A percentile compares a stretch with the other conserved stretches of the same genome.
Conservation (phyloP, 1,284 basidiomycete genomes). For the Sparassis latifolia region DNA sequence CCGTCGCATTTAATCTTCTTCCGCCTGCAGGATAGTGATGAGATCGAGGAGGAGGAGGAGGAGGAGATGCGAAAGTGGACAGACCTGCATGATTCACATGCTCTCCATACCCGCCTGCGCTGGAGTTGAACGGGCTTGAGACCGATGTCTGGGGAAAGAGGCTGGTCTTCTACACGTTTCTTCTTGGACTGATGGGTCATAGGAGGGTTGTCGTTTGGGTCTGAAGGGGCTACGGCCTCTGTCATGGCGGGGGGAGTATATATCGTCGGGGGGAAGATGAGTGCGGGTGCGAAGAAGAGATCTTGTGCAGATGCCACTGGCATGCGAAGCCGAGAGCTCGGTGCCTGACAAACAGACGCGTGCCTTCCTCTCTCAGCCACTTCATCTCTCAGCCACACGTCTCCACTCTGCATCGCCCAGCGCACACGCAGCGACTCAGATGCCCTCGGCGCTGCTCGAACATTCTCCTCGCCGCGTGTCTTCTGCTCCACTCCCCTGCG, state of each 20-base stretch:
- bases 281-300: constrained; percentile 2
- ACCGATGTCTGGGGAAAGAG: constrained; percentile 45
- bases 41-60: not conserved
- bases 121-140: constrained; percentile 69
- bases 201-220: constrained; percentile 33
- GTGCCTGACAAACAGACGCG: constrained; percentile 5
- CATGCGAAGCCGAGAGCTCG: constrained; percentile 4
- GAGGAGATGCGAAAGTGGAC: constrained; percentile 21
- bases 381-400: too few species aligned
- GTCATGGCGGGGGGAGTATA: constrained; percentile 37
- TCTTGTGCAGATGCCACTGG: constrained; percentile 5
- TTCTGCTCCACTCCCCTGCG: too few species aligned
- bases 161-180: constrained; percentile 54
- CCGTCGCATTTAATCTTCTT: constrained; percentile 91
- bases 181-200: constrained; percentile 58
- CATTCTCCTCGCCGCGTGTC: too few species aligned
- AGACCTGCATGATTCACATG: constrained; percentile 81
- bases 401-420: too few species aligned
- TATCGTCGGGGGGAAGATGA: constrained; percentile 4
- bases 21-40: constrained; percentile 38
- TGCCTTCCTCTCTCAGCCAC: not conserved
- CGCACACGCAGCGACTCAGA: too few species aligned
- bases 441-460: too few species aligned
- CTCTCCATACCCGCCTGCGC: constrained; percentile 71
- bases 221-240: constrained; percentile 41